Percentiles rank a stretch among this genome's conserved stretches.
These are phyloP conservation scores for Huiozyma sinensis DNA, from an alignment of 805 yeast genomes.

Conservation along the genomic window DNA sequence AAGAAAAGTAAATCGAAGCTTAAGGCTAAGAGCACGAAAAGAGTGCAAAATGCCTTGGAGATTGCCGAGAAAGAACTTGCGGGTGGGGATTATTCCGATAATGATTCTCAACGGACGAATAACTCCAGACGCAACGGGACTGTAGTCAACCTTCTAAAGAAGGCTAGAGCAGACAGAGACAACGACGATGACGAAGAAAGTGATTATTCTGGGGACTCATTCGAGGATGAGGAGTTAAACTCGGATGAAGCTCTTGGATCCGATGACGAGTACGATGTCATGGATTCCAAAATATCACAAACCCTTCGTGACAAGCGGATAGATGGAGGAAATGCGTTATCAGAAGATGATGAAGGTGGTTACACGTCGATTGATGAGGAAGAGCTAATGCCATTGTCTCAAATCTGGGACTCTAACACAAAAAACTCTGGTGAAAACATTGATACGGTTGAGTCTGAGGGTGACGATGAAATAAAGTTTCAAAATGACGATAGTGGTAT, in stretches of 20 bases:
- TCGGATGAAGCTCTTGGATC: slow-evolving; percentile 87
- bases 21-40: slow-evolving; percentile 22
- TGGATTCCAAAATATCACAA: slow-evolving; percentile 59
- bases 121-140: slow-evolving; percentile 26
- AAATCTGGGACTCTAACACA: slow-evolving; percentile 80
- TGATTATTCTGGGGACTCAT: slow-evolving; percentile 24
- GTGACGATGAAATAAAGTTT: slow-evolving; percentile 9
- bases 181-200: slow-evolving; percentile 20
- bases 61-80: slow-evolving; percentile 35
- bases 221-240: slow-evolving; percentile 59
- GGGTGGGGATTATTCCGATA: slow-evolving; percentile 20
- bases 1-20: slow-evolving; percentile 18
- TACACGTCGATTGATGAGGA: slow-evolving; percentile 68
- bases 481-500: slow-evolving; percentile 14
- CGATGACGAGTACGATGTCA: slow-evolving; percentile 56
- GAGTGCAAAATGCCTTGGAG: slow-evolving; percentile 43
- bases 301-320: slow-evolving; percentile 50
- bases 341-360: slow-evolving; percentile 38
- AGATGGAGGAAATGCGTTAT: slow-evolving; percentile 15
- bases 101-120: slow-evolving; percentile 19
- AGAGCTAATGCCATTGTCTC: slow-evolving; percentile 68
- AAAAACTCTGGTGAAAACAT: slow-evolving; percentile 18
- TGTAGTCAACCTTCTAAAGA: slow-evolving; percentile 30
- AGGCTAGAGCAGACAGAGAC: slow-evolving; percentile 2
- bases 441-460: slow-evolving; percentile 9